Percentiles rank a stretch among this genome's conserved stretches.
These are phyloP conservation scores for Bryopsis sp. DNA, from an alignment of 139 green algal genomes.

Conservation along the genomic window DNA sequence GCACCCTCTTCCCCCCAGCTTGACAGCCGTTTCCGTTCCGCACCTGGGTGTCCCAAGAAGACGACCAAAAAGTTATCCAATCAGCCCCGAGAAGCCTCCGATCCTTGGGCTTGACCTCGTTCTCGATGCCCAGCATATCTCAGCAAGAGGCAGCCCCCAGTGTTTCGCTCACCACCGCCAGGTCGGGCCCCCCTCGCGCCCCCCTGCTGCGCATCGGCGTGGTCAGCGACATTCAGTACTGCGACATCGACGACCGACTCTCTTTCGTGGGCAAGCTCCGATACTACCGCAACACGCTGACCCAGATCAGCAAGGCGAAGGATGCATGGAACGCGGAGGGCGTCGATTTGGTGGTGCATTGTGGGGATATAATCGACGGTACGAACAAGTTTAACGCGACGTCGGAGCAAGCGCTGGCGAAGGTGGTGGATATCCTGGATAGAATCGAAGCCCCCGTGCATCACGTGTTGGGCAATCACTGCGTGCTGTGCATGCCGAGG, in stretches of 20 bases:
- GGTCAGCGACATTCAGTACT: conserved; percentile 13
- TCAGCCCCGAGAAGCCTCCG: no score
- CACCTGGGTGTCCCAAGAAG: no score
- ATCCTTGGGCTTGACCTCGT: no score
- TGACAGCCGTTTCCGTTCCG: no score
- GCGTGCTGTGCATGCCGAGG: neutral
- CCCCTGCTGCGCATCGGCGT: conserved; percentile 2
- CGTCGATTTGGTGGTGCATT: conserved; percentile 7
- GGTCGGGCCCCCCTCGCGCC: neutral
- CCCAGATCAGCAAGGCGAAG: neutral
- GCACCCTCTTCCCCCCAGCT: no score
- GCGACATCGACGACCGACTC: neutral
- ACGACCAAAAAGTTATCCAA: no score
- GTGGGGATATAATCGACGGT: conserved; percentile 14
- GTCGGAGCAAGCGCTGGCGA: neutral
- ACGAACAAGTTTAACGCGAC: conserved; percentile 8
- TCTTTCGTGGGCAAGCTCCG: neutral
- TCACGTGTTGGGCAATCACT: conserved; percentile 14
- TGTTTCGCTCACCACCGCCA: no score
- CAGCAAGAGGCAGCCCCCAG: no score
- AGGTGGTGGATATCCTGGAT: conserved; percentile 1
- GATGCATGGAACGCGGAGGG: neutral
- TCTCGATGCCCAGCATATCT: no score
- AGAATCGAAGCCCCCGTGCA: neutral
- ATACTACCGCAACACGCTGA: conserved; percentile 13